Conservation (phyloP, 164 flowering plant genomes). For the Euptelea pleiosperma region DNA sequence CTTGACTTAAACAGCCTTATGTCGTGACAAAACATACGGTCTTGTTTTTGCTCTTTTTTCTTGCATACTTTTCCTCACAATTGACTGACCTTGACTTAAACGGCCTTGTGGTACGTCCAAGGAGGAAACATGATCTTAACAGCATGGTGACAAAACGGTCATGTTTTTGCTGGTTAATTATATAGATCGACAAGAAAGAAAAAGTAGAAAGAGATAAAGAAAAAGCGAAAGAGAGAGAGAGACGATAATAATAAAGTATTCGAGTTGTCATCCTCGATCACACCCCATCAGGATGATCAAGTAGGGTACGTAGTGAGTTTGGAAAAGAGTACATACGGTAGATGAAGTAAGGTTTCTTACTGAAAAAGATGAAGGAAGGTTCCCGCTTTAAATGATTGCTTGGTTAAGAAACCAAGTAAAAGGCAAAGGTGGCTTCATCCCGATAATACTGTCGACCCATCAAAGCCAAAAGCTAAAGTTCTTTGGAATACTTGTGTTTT, state of each 20-base stretch:
- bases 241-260: too few species aligned
- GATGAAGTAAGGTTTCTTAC: too few species aligned
- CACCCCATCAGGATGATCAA: too few species aligned
- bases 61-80: neutral
- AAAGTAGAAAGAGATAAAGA: neutral
- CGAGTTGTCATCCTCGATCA: too few species aligned
- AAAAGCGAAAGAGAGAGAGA: neutral
- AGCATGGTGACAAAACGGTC: neutral
- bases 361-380: too few species aligned
- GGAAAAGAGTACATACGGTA: too few species aligned
- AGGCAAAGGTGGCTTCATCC: neutral
- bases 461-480: neutral
- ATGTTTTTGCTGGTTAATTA: neutral
- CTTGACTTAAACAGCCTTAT: neutral
- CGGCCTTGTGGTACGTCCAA: neutral
- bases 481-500: too few species aligned
- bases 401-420: neutral
- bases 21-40: neutral
- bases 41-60: neutral
- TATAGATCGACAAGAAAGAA: neutral
- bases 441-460: neutral
- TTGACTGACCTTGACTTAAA: neutral
- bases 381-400: neutral
- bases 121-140: neutral
- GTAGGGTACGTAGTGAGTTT: neutral